These are phyloP conservation scores for Starmerella bacillaris DNA, from an alignment of 805 yeast genomes.

Conservation along the genomic window DNA sequence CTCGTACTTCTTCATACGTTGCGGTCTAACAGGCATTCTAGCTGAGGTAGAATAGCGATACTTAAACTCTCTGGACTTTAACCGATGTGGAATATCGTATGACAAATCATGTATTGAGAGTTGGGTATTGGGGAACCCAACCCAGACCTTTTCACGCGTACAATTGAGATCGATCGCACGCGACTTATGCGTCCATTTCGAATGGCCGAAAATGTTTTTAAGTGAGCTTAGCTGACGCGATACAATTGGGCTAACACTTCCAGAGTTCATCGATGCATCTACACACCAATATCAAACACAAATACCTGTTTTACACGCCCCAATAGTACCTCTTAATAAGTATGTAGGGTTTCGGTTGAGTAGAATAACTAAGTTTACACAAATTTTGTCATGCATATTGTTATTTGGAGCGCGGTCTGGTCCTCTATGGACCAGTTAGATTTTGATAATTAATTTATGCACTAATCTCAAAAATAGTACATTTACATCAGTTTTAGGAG, in stretches of 20 bases:
- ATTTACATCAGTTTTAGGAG: too few species aligned
- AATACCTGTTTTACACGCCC: not conserved
- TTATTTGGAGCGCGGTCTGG: too few species aligned
- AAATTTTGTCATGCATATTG: conserved; percentile 1
- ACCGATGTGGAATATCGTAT: not conserved
- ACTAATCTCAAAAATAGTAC: too few species aligned
- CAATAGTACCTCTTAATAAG: not conserved
- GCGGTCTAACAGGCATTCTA: conserved; percentile 7
- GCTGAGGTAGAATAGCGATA: not conserved
- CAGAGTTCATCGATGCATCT: not conserved
- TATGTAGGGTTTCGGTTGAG: not conserved
- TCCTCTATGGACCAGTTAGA: too few species aligned
- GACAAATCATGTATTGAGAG: not conserved
- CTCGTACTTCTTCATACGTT: conserved; percentile 18
- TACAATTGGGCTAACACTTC: not conserved
- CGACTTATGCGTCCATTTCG: not conserved
- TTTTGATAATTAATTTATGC: too few species aligned
- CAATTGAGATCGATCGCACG: not conserved
- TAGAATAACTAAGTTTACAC: not conserved
- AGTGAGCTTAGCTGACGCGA: not conserved
- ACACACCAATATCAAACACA: not conserved
- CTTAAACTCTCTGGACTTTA: not conserved
- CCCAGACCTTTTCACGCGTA: not conserved
- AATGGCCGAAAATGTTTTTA: not conserved
- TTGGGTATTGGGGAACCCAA: conserved; percentile 2